Conservation (phyloP, 306 rosid genomes). For the Carpinus viminea region DNA sequence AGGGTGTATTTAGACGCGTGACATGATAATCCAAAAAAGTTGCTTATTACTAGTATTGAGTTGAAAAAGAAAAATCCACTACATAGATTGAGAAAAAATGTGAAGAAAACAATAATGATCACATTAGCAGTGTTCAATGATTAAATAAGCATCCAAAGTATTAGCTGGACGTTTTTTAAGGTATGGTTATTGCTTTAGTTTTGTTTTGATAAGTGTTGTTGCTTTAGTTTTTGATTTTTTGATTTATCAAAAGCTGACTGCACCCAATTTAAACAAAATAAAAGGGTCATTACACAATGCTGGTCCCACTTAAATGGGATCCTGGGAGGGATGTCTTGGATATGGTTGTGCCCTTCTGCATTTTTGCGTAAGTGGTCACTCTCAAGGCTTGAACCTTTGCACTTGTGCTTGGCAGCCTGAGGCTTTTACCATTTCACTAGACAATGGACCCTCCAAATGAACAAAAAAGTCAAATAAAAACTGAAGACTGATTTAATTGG, state of each 20-base stretch:
- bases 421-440: background rate
- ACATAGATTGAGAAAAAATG: constrained; percentile 17
- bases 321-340: background rate
- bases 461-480: background rate
- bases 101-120: background rate
- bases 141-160: background rate
- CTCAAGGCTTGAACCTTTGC: background rate
- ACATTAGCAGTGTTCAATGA: background rate
- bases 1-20: background rate
- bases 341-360: too few species aligned
- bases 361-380: background rate
- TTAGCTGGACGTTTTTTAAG: background rate
- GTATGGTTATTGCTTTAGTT: background rate
- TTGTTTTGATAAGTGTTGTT: background rate
- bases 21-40: background rate
- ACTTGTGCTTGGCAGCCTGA: background rate
- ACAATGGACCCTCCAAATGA: background rate
- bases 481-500: background rate
- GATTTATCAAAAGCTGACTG: background rate
- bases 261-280: background rate
- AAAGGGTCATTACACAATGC: background rate
- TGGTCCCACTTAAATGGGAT: background rate
- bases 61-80: background rate
- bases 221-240: constrained; percentile 1
- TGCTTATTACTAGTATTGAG: background rate